A percentile compares a stretch with the other conserved stretches of the same genome.
Evolutionary conservation across 1,284 basidiomycete genomes (phyloP).

Genomic region (Pseudozyma pruni): DNA sequence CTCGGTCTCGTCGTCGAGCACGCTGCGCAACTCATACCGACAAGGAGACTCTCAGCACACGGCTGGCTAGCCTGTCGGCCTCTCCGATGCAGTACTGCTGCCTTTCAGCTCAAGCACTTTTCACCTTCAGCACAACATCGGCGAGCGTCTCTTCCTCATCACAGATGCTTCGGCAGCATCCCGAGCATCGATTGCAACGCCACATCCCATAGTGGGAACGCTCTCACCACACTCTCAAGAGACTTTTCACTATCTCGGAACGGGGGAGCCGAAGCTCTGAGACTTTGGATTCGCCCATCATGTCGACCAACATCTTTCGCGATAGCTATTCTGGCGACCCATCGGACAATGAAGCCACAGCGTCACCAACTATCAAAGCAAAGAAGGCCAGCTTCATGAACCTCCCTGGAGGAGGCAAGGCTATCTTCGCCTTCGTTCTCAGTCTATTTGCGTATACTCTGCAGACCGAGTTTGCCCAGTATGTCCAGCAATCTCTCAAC

Average conservation of each 20-base stretch:
- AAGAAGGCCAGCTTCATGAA: conserved; percentile 28
- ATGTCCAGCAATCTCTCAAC: conserved; percentile 61
- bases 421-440: conserved; percentile 56
- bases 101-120: not conserved
- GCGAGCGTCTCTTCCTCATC: not conserved
- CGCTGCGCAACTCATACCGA: too few species aligned
- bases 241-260: too few species aligned
- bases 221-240: too few species aligned
- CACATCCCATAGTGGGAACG: too few species aligned
- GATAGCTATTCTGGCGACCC: conserved; percentile 32
- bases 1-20: too few species aligned
- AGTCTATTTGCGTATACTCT: conserved; percentile 62
- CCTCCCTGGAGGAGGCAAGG: conserved; percentile 46
- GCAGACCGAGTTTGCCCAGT: conserved; percentile 66
- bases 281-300: not conserved
- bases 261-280: too few species aligned
- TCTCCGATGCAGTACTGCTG: not conserved
- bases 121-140: too few species aligned
- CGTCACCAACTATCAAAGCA: not conserved
- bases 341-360: not conserved
- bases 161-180: not conserved
- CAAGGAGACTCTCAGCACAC: not conserved
- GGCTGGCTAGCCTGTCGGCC: not conserved
- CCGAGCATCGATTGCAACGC: too few species aligned
- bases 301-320: conserved; percentile 48